Percentiles rank a stretch among this genome's conserved stretches.
These are phyloP conservation scores for Nothopassalora personata DNA, from an alignment of 2,329 filamentous ascomycete genomes.

Conservation along the genomic window DNA sequence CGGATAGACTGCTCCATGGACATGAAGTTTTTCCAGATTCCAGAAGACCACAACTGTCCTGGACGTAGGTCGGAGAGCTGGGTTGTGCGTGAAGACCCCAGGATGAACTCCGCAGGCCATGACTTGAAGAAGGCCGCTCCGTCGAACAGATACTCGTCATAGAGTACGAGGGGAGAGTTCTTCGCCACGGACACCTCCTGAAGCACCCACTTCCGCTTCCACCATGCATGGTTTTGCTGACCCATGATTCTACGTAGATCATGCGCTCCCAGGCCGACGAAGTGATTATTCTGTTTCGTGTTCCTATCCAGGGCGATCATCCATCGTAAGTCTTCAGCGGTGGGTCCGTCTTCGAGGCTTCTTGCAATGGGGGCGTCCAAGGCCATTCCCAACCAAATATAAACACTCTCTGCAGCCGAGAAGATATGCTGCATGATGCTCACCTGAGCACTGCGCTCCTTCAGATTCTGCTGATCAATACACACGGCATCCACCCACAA, in stretches of 20 bases:
- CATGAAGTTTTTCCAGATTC: not conserved
- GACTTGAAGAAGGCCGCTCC: not conserved
- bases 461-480: not conserved
- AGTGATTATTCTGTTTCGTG: not conserved
- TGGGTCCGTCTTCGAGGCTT: not conserved
- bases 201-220: not conserved
- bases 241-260: not conserved
- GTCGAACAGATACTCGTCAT: not conserved
- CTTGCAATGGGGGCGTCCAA: not conserved
- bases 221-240: not conserved
- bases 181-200: not conserved
- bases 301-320: not conserved
- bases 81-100: not conserved
- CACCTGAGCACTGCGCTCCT: not conserved
- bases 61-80: not conserved
- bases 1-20: not conserved
- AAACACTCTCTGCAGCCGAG: not conserved
- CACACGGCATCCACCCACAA: slow-evolving; percentile 1
- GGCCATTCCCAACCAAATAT: not conserved
- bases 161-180: not conserved
- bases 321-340: not conserved
- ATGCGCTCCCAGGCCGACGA: not conserved
- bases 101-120: not conserved
- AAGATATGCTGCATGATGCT: slow-evolving; percentile 1
- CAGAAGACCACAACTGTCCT: not conserved